These are phyloP conservation scores for Fusarium robinianum DNA, from an alignment of 2,329 filamentous ascomycete genomes.

Conservation along the genomic window DNA sequence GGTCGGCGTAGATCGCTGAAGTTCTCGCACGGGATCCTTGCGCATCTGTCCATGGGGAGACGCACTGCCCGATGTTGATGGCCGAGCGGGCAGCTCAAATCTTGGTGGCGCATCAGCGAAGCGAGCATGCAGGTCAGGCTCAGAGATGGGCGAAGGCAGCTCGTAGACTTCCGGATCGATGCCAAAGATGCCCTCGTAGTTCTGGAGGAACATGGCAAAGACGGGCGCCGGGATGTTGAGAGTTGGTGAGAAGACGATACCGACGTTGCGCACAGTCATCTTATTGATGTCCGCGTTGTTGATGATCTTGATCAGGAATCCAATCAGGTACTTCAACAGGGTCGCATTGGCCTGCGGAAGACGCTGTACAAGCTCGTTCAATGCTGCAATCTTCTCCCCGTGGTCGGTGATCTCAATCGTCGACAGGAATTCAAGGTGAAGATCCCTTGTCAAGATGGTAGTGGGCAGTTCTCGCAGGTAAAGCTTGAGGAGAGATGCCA, in stretches of 20 bases:
- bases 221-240: slow-evolving; percentile 95
- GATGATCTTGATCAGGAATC: slow-evolving; percentile 89
- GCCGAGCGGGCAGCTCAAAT: slow-evolving; percentile 48
- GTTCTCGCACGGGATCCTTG: slow-evolving; percentile 37
- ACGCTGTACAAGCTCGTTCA: slow-evolving; percentile 77
- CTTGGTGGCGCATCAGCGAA: slow-evolving; percentile 38
- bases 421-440: slow-evolving; percentile 85
- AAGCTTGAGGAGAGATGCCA: slow-evolving; percentile 90
- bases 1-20: slow-evolving; percentile 51
- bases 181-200: slow-evolving; percentile 85
- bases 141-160: slow-evolving; percentile 52
- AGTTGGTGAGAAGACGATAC: slow-evolving; percentile 97
- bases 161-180: slow-evolving; percentile 68
- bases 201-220: slow-evolving; percentile 90
- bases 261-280: slow-evolving; percentile 97
- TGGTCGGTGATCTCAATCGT: slow-evolving; percentile 79
- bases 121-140: slow-evolving; percentile 42
- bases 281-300: slow-evolving; percentile 91
- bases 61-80: slow-evolving; percentile 54
- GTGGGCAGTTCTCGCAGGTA: slow-evolving; percentile 91
- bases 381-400: slow-evolving; percentile 73
- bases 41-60: slow-evolving; percentile 57
- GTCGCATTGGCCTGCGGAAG: slow-evolving; percentile 81
- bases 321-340: slow-evolving; percentile 80
- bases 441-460: slow-evolving; percentile 86